Base-by-base conservation (phyloP, 2,329 filamentous ascomycete species). In the Apiospora phragmitis region DNA sequence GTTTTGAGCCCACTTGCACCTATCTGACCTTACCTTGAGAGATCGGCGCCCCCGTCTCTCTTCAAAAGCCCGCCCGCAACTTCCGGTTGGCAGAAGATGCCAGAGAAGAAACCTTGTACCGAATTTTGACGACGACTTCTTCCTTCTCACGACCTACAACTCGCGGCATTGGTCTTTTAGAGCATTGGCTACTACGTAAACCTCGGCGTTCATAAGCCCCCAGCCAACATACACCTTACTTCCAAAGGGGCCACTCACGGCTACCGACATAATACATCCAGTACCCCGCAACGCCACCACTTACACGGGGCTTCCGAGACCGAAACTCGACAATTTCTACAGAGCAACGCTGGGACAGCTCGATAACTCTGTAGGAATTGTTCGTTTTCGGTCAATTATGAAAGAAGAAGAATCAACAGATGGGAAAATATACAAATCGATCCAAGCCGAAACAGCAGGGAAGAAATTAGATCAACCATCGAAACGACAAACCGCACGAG, bases 1-100 rank as follows among this genome's bases (percentile, higher is more conserved):
- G 55, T 62, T 38, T 62, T 62, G 55, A 38, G 55, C 32, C 55
- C 55, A 62, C 55, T 38, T 38, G 55, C 55, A n/a, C n/a, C n/a
- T 62, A 62, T 62, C 55, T 62, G 55, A 62, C 55, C 55, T 62
- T 62, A 62, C 55, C 55, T 62, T 62, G 55, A 62, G 55, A 62
- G 55, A 62, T 62, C 55, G 55, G 55, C 55, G 32, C 55, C 55
- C 32, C 55, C 55, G 55, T 26, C 29, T 18, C 26, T 35, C 32
- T 35, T 62, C 32, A 11, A 62, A 38, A 62, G n/a, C 32, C 55
- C 21, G 18, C 55, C 55, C 55, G 55, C 55, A 62, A 38, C 55
- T 62, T 62, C 55, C 55, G 55, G 32, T 38, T 14, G 21, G 43
- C 18, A 5, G 32, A 62, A 38, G 21, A 38, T 4, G 18, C 32